Evolutionary conservation across 139 green algal genomes (phyloP).

Genomic region (Volvox africanus): DNA sequence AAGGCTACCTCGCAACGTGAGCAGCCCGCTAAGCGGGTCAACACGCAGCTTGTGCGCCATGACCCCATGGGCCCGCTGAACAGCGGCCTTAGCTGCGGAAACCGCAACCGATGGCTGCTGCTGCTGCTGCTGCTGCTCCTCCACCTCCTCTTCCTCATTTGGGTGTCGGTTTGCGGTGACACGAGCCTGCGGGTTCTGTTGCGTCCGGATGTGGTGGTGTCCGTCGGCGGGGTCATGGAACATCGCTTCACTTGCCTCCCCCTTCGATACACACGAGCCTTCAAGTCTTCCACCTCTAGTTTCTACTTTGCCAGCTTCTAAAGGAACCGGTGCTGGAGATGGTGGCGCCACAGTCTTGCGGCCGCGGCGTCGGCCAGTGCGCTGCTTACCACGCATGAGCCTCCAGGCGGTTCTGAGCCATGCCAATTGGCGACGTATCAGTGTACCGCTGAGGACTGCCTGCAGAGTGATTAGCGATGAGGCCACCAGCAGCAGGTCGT

Average conservation of each 20-base stretch:
- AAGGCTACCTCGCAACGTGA: too few species aligned
- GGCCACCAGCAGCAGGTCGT: constrained; percentile 49
- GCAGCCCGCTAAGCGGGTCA: too few species aligned
- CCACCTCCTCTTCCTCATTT: neutral
- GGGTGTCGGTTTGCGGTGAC: too few species aligned
- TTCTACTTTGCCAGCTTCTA: neutral
- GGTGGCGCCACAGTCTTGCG: neutral
- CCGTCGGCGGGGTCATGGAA: too few species aligned
- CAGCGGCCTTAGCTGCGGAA: too few species aligned
- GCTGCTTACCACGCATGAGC: constrained; percentile 54
- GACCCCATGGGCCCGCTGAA: too few species aligned
- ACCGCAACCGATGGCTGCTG: neutral
- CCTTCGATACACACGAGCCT: too few species aligned
- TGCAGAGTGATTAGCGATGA: constrained; percentile 27
- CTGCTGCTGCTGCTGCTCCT: constrained; percentile 30
- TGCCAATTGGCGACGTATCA: constrained; percentile 48
- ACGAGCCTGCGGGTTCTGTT: too few species aligned
- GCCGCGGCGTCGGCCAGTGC: neutral
- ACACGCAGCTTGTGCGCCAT: too few species aligned
- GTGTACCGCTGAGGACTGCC: neutral
- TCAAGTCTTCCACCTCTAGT: neutral
- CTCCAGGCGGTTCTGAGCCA: constrained; percentile 49
- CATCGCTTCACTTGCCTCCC: too few species aligned
- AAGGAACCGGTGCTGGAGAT: neutral
- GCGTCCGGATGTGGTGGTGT: too few species aligned